Conservation (phyloP, 2,329 filamentous ascomycete species). For the Madurella mycetomatis region DNA sequence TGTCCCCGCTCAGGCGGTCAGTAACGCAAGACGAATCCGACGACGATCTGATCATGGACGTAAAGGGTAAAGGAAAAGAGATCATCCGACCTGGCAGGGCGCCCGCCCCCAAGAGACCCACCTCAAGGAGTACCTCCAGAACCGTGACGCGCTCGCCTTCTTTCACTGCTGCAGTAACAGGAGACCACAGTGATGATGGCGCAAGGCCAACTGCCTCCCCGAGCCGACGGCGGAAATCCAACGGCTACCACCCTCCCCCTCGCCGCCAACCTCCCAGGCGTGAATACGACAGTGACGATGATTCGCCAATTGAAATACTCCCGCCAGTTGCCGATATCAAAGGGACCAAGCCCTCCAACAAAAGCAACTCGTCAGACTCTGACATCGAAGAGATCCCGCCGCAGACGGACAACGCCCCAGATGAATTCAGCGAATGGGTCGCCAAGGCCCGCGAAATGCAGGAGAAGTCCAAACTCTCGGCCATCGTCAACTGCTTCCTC, state of each 20-base stretch:
- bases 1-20: neutral
- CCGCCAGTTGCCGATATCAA: neutral
- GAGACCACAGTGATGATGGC: neutral
- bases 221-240: neutral
- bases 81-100: conserved; percentile 10
- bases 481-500: conserved; percentile 62
- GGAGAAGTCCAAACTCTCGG: conserved; percentile 22
- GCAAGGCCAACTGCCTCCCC: neutral
- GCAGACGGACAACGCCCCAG: neutral
- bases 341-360: neutral
- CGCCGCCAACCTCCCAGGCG: conserved; percentile 1
- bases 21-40: conserved; percentile 14
- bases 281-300: conserved; percentile 22
- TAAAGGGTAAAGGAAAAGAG: conserved; percentile 27
- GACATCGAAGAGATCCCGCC: neutral
- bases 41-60: conserved; percentile 19
- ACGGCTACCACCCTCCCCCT: neutral
- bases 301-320: neutral
- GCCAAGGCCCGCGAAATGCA: conserved; percentile 37
- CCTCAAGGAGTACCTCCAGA: neutral
- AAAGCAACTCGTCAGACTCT: neutral
- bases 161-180: neutral
- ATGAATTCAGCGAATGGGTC: conserved; percentile 45
- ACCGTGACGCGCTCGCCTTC: conserved; percentile 2
- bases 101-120: conserved; percentile 6